Evolutionary conservation across 1,284 basidiomycete genomes (phyloP).

Genomic region (Phellinidium pouzarii): DNA sequence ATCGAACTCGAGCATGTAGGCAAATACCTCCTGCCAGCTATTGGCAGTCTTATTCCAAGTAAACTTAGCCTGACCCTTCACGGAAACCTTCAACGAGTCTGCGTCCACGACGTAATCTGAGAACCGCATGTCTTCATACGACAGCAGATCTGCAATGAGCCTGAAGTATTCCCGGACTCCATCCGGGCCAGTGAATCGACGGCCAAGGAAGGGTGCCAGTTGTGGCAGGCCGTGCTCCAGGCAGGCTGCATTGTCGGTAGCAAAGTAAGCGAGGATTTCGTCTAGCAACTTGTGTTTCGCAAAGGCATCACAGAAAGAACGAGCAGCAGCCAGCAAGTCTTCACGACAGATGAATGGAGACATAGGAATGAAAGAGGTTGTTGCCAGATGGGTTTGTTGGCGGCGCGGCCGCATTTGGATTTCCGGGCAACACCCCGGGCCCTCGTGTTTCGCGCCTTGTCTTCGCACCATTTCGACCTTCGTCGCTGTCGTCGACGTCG

Average conservation of each 20-base stretch:
- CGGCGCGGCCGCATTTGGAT: background rate
- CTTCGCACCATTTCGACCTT: conserved; percentile 9
- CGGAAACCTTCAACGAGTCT: conserved; percentile 42
- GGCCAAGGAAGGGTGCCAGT: conserved; percentile 56
- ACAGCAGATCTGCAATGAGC: conserved; percentile 38
- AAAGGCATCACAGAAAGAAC: conserved; percentile 48
- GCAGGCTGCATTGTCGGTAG: conserved; percentile 36
- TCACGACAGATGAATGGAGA: conserved; percentile 21
- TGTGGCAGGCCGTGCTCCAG: conserved; percentile 50
- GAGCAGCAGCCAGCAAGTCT: conserved; percentile 39
- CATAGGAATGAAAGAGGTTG: too few relatives aligned
- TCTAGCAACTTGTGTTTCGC: conserved; percentile 36
- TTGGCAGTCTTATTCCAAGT: conserved; percentile 47
- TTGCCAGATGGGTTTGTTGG: too few relatives aligned
- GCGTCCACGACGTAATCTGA: conserved; percentile 37
- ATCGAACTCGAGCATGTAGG: conserved; percentile 57
- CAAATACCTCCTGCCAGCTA: conserved; percentile 58
- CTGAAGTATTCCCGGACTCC: conserved; percentile 46
- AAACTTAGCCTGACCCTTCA: conserved; percentile 49
- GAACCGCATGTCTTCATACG: conserved; percentile 36
- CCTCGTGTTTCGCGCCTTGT: conserved; percentile 1
- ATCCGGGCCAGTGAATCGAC: conserved; percentile 37
- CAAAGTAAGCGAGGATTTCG: conserved; percentile 45
- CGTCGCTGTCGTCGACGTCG: conserved; percentile 14
- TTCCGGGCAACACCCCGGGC: background rate